Evolutionary conservation across 2,329 filamentous ascomycete genomes (phyloP).

Genomic region (Parafenestella ontariensis): DNA sequence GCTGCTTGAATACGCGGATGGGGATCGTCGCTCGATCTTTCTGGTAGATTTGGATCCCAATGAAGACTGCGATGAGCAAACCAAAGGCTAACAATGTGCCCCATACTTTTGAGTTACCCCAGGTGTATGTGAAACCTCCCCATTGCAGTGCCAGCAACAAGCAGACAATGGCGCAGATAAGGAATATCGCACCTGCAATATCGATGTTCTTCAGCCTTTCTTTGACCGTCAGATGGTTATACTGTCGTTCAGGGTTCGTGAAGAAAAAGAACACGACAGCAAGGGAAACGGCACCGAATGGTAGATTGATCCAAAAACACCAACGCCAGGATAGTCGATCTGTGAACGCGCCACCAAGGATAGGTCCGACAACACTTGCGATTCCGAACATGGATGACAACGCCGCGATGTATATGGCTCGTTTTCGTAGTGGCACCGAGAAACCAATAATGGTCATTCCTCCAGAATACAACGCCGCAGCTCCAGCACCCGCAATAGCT

Average conservation of each 20-base stretch:
- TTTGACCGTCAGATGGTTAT: conserved; percentile 39
- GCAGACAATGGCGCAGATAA: conserved; percentile 44
- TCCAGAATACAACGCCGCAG: conserved; percentile 61
- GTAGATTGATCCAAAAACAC: conserved; percentile 54
- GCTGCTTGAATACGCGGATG: conserved; percentile 43
- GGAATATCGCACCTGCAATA: conserved; percentile 37
- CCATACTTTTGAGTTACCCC: conserved; percentile 59
- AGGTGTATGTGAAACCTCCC: conserved; percentile 54
- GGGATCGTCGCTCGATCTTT: conserved; percentile 43
- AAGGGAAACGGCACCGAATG: conserved; percentile 52
- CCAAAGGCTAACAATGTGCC: conserved; percentile 58
- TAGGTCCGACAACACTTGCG: conserved; percentile 50
- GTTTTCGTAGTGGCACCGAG: conserved; percentile 51
- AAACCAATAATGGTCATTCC: conserved; percentile 58
- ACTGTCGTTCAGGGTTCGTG: conserved; percentile 31
- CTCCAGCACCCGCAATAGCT: conserved; percentile 61
- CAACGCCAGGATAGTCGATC: conserved; percentile 50
- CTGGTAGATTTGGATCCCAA: conserved; percentile 38
- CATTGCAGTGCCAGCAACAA: conserved; percentile 47
- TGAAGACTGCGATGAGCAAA: conserved; percentile 55
- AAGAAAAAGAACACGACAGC: conserved; percentile 43
- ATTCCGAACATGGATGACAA: conserved; percentile 50
- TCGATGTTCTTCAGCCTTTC: conserved; percentile 49
- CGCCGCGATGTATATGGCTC: conserved; percentile 51
- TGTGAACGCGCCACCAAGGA: conserved; percentile 53